Base-by-base conservation (phyloP, 371 early-diverging fungal genomes). In the Apophysomyces ossiformis region DNA sequence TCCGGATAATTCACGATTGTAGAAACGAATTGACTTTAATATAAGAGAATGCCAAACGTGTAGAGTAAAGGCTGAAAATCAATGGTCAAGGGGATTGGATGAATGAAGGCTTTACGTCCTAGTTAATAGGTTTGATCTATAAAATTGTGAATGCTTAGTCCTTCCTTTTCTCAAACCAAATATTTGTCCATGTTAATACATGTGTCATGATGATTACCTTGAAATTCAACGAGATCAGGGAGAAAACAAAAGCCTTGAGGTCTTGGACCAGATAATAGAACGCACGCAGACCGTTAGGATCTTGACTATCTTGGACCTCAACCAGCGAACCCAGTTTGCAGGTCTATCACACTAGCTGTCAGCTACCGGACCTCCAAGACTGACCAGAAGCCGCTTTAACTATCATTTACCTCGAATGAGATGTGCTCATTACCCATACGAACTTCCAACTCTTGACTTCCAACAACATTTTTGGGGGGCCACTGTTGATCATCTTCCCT, bases 261-360 rank as follows among this genome's bases (percentile, higher is more conserved):
- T 99, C 98, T 78, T 99, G 98, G n/a, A 97, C 91, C 61, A 99
- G 79, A 74, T 96, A 99, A 73, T 99, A 98, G 64, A 98, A 95
- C 21, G 90, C 90, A 36, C 93, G 91, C 35, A 99, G 85, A 26
- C 97, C 98, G 59, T 97, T 97, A 12, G 98, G 96, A 72, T 99
- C 99, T 54, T 93, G 84, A 64, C 93, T 92, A 9, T 90, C 87
- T 57, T 92, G 88, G 0, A 97, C 95, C 68, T 99, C 97, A 4
- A 89, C 90, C 63, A 99, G 83, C 7, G 97, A 95, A 4, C 95
- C 92, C 39, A 99, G 87, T 74, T 96, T 96, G 61, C 94, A 85
- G 1, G 98, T 96, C 91, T 95, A 71, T 18, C 11, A 12, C 16
- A 21, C 35, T 15, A 18, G 32, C 15, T 8, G 44, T 64, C n/a